phyloP scores from a whole-genome alignment of 352 stramenopile species.

The Salisapilia sapeloensis region DNA sequence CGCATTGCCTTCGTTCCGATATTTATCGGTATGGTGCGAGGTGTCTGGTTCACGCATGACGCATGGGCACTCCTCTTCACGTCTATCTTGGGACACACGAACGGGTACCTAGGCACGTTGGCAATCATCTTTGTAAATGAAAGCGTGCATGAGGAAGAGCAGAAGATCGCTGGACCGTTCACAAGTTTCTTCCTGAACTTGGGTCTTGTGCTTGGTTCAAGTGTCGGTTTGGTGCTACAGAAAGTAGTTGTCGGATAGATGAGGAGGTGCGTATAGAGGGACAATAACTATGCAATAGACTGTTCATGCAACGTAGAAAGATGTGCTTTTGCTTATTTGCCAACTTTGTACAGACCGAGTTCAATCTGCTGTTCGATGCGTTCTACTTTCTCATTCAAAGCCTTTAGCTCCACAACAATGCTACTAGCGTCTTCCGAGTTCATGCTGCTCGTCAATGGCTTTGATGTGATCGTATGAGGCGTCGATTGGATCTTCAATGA shows the following conservation, averaged over 20 bases:
- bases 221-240: conserved; percentile 38
- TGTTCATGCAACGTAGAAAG: too few species aligned
- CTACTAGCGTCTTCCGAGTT: too few species aligned
- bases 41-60: conserved; percentile 47
- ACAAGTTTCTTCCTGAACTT: conserved; percentile 79
- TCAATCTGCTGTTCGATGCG: too few species aligned
- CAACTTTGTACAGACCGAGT: too few species aligned
- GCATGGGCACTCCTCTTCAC: conserved; percentile 59
- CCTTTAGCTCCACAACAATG: too few species aligned
- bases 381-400: too few species aligned
- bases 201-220: conserved; percentile 63
- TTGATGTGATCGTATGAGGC: too few species aligned
- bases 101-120: conserved; percentile 66
- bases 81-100: conserved; percentile 44
- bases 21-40: conserved; percentile 55
- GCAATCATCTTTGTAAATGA: conserved; percentile 74
- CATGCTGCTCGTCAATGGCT: too few species aligned
- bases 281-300: too few species aligned
- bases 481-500: too few species aligned
- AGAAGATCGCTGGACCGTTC: conserved; percentile 54
- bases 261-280: too few species aligned
- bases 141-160: conserved; percentile 47
- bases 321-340: too few species aligned
- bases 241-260: conserved; percentile 36
- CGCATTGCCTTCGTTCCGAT: conserved; percentile 48